Percentiles rank a stretch among this genome's conserved stretches.
phyloP scores from a whole-genome alignment of 164 flowering plant species.

The Aristolochia contorta region DNA sequence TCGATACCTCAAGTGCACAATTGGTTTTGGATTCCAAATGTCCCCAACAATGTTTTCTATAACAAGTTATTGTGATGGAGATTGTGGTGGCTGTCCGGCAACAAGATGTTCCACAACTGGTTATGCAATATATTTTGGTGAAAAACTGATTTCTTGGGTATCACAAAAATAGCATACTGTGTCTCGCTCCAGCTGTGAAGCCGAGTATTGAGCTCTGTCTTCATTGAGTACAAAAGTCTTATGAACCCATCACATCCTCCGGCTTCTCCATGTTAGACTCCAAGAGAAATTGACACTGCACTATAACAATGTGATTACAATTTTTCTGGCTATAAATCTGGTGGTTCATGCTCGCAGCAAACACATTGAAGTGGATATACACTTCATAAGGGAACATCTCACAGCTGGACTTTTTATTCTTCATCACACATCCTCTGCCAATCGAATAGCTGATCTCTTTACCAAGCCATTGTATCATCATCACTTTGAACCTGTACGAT shows the following conservation, averaged over 20 bases:
- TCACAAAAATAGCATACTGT: neutral
- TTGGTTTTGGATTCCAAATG: neutral
- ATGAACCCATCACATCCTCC: neutral
- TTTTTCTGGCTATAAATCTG: neutral
- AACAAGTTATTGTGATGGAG: neutral
- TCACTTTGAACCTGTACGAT: neutral
- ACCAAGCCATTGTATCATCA: neutral
- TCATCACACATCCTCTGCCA: neutral
- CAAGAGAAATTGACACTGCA: neutral
- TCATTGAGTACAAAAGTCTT: no score
- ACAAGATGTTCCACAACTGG: neutral
- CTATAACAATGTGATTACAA: neutral
- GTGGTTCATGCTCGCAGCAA: neutral
- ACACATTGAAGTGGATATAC: neutral
- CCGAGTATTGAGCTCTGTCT: neutral
- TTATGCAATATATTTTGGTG: neutral
- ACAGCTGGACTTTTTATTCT: neutral
- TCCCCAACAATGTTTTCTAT: no score
- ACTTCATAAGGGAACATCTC: no score
- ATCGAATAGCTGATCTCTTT: neutral
- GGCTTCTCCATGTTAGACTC: neutral
- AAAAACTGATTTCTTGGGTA: neutral
- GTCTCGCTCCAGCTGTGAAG: neutral
- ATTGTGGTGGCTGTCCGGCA: neutral
- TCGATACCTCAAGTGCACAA: neutral